These are phyloP conservation scores for Herpetomonas samuelpessoai DNA, from an alignment of 208 protist species.

Conservation along the genomic window DNA sequence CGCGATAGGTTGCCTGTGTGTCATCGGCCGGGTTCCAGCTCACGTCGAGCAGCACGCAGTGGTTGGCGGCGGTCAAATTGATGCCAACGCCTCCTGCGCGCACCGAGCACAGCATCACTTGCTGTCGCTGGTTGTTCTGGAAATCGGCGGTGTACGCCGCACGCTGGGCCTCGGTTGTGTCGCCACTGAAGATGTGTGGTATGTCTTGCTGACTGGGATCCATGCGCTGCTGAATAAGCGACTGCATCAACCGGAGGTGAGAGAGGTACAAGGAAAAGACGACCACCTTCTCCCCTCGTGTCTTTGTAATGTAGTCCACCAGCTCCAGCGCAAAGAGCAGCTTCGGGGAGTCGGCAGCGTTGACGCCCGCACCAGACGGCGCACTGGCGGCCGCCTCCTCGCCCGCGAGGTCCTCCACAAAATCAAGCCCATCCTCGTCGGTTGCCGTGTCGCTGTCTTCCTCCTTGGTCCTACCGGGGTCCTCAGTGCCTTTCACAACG, in stretches of 20 bases:
- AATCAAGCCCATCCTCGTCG: background rate
- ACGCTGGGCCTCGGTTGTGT: constrained; percentile 32
- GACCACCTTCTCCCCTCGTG: constrained; percentile 66
- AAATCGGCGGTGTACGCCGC: constrained; percentile 63
- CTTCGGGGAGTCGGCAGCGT: constrained; percentile 62
- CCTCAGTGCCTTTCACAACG: too few relatives aligned
- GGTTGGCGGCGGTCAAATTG: constrained; percentile 90
- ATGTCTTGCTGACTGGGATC: background rate
- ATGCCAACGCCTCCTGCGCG: constrained; percentile 92
- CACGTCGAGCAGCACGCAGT: constrained; percentile 95
- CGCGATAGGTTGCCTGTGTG: constrained; percentile 91
- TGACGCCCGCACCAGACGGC: constrained; percentile 7
- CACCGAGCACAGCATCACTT: constrained; percentile 91
- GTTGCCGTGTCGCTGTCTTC: constrained; percentile 16
- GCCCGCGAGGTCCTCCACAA: background rate
- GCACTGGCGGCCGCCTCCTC: constrained; percentile 1
- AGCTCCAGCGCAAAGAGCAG: constrained; percentile 56
- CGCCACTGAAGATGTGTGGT: constrained; percentile 43
- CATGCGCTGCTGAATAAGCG: constrained; percentile 29
- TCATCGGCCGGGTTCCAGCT: constrained; percentile 92
- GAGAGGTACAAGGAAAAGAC: constrained; percentile 76
- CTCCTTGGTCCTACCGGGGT: too few relatives aligned
- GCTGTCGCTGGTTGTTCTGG: constrained; percentile 22
- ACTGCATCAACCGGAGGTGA: constrained; percentile 48
- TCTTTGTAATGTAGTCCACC: constrained; percentile 38